Base-by-base conservation (phyloP, 179 eudicot species). In the Gypsophila paniculata region DNA sequence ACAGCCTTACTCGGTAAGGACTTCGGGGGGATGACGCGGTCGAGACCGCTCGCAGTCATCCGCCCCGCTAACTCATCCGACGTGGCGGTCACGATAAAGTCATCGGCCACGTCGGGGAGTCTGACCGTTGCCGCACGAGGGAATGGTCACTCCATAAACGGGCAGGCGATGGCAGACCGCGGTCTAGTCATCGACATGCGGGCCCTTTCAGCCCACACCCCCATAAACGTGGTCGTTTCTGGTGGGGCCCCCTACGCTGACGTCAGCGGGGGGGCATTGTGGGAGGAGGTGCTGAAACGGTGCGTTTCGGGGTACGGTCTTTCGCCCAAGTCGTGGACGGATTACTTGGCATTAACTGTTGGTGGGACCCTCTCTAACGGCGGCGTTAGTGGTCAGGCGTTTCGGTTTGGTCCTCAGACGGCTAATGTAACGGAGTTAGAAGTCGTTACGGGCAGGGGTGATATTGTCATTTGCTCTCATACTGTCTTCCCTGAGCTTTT, bases 101-200 rank as follows among this genome's bases (percentile, higher is more conserved):
- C 87, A 2, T 75, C 86, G 2, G 73, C 79, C 5, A 71, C 75
- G 21, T 75, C 87, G 1, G 70, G 61, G 2, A 44, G 23, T 36
- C 79, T 91, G 57, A 86, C 91, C 19, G 91, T 91, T 9, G 97
- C 96, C 0, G 96, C 96, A 0, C 57, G 92, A 15, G 97, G 97
- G 3, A 91, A 91, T 80, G 96, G 93, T 14, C 97, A 91, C 83
- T 91, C 97, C 9, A 83, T 88, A 72, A 91, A 88, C 90, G 97
- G 97, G 19, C 97, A 91, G 82, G 89, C 96, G 29, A 85, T 85
- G 90, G 79, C 93, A 34, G 79, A 82, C 68, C 74, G 79, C 0
- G 97, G 97, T 0, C 62, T 91, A 5, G 91, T 89, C 68, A 15
- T 91, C 55, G 91, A 91, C 44, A 91, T 91, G 97, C 85, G 76